Base-by-base conservation (phyloP, 108 stramenopile species). In the Cyclotella baltica region DNA sequence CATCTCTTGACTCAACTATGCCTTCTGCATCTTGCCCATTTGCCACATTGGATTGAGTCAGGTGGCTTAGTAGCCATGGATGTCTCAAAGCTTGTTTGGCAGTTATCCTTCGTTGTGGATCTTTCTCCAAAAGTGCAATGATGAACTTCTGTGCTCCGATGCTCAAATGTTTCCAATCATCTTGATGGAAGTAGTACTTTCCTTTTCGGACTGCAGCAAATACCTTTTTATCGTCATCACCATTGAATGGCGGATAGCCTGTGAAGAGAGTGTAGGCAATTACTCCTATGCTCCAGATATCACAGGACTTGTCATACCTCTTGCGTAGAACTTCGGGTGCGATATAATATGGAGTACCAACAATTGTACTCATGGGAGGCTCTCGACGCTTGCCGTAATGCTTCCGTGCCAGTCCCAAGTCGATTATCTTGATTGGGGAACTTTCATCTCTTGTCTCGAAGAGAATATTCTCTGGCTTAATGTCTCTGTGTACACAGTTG, bases 281-380 rank as follows among this genome's bases (percentile, higher is more conserved):
- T 23, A 96, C 88, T 31, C 95, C 95, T 13, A 96, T 70, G 58
- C 63, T 69, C 95, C 95, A 94, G 22, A 94, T 73, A 84, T 96
- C 95, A 38, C 84, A 84, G 19, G 83, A 62, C n/a, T 71, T 61
- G 48, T 67, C 73, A 43, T 90, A 88, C 31, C 47, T 36, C 31
- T 92, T 88, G 28, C 55, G 29, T 9, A 77, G 58, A 8, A 90
- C 83, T 46, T 98, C 97, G 2, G 98, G 97, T 8, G 93, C 90
- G 13, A 98, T 91, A 38, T 92, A 98, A 33, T 92, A 93, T 10
- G 96, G 93, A 6, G 96, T 98, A 22, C 97, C 97, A 40, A 88
- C 84, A 27, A 72, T 22, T 18, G 87, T 79, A 2, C 43, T 88
- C 87, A 94, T 76, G 48, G 72, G 56, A 25, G 78, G 51, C 0